Evolutionary conservation across 2,329 filamentous ascomycete species (phyloP), one percentile per base, ranked within the genome.

Genomic region (Didymella pinodella): DNA sequence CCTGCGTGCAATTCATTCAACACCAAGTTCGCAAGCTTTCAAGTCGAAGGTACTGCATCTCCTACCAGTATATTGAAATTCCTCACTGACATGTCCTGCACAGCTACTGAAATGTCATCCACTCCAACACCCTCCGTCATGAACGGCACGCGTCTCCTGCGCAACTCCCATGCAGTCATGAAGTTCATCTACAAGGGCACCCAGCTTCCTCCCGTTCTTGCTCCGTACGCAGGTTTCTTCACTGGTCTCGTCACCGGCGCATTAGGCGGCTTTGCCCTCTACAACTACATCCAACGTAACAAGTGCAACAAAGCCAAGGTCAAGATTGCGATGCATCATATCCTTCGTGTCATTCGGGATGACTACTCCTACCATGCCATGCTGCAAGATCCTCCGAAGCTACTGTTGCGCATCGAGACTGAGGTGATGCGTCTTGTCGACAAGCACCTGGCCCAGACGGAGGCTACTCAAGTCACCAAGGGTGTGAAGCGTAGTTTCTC

Each of bases 281-380:
- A 59, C 47, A 12, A 38, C 31, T 61, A 49, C 48, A 32, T 65
- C 28, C 31, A 40, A 3, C 29, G 34, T 2, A 40, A 59, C 47
- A 36, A 51, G 4, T 18, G 53, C 10, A 48, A 64, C 43, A 55
- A 52, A 26, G 51, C 53, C 12, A 65, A 65, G 46, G 48, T 67
- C 8, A 54, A 67, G 50, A 59, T 66, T 7, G 65, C 62, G 1
- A 49, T 69, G 14, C 64, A 40, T 32, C 61, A 65, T n/a, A 41
- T 69, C 44, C 20, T 58, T 10, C 49, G 25, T 4, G 16, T 58
- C 4, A 31, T 49, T 4, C 20, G 53, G 22, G n/a, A 14, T 14
- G 29, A 20, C 2, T 28, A n/a, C 3, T 18, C 38, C 12, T 45
- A 45, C 25, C 3, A 10, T 6, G 22, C 18, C 22, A 8, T 49